Conservation (phyloP, 192 early-diverging fungal genomes). For the Entrophospora sp. region DNA sequence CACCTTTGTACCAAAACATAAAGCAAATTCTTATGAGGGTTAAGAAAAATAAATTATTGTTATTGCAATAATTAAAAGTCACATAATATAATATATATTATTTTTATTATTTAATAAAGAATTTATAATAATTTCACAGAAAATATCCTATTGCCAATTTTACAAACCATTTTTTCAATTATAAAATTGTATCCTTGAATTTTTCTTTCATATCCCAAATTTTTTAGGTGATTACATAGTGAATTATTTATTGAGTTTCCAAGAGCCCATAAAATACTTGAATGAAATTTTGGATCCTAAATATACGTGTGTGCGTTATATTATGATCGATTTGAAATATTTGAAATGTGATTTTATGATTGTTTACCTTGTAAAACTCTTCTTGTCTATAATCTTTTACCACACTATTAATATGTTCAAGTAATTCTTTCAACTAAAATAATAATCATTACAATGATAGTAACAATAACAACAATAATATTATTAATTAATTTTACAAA, state of each 20-base stretch:
- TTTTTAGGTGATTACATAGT: slow-evolving; percentile 1
- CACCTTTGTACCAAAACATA: slow-evolving; percentile 91
- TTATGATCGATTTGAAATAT: neutral
- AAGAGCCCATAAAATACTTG: slow-evolving; percentile 12
- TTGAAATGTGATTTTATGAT: neutral
- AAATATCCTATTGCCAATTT: slow-evolving; percentile 24
- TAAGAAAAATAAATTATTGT: neutral
- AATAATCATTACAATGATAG: neutral
- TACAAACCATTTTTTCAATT: neutral
- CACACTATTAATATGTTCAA: slow-evolving; percentile 1
- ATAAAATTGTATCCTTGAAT: slow-evolving; percentile 6
- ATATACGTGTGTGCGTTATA: neutral
- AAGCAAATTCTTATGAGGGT: slow-evolving; percentile 56
- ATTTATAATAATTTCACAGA: neutral
- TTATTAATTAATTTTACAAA: neutral
- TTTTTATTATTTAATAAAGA: no score
- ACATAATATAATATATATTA: no score
- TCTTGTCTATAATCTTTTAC: slow-evolving; percentile 2
- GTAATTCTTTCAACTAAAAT: slow-evolving; percentile 1
- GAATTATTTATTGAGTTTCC: neutral
- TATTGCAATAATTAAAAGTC: no score
- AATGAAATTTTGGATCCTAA: slow-evolving; percentile 15
- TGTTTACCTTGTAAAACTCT: slow-evolving; percentile 7
- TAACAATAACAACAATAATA: neutral
- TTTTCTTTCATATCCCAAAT: neutral